These are phyloP conservation scores for Amorphotheca resinae DNA, from an alignment of 495 filamentous ascomycete genomes.

Conservation along the genomic window DNA sequence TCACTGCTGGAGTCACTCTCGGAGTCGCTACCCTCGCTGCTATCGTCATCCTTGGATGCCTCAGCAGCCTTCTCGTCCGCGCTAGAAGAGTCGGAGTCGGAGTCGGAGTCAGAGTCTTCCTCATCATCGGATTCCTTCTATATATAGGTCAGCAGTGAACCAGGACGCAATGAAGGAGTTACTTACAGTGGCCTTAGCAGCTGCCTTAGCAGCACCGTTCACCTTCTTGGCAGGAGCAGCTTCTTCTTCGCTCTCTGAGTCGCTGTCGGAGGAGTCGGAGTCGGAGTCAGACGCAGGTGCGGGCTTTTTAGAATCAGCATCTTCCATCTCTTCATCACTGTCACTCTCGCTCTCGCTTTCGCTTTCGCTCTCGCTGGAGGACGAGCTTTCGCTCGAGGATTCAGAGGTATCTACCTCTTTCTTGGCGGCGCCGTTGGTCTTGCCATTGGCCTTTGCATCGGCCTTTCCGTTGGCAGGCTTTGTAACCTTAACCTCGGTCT, in stretches of 20 bases:
- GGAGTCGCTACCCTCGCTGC: slow-evolving; percentile 24
- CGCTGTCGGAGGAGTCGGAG: slow-evolving; percentile 28
- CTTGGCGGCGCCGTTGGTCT: slow-evolving; percentile 23
- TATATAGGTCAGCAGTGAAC: background rate
- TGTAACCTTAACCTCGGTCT: slow-evolving; percentile 22
- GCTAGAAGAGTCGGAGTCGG: no score
- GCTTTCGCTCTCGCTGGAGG: slow-evolving; percentile 24
- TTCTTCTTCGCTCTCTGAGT: slow-evolving; percentile 30
- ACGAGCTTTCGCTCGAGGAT: slow-evolving; percentile 23
- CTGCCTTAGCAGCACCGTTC: slow-evolving; percentile 27
- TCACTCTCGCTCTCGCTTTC: slow-evolving; percentile 22
- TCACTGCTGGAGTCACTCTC: slow-evolving; percentile 34
- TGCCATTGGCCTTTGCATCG: slow-evolving; percentile 24
- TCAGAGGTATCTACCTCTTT: slow-evolving; percentile 23
- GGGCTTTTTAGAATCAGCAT: slow-evolving; percentile 3
- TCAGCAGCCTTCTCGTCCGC: background rate
- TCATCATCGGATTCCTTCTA: slow-evolving; percentile 20
- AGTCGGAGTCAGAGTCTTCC: slow-evolving; percentile 28
- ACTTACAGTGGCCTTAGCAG: slow-evolving; percentile 24
- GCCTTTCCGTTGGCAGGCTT: slow-evolving; percentile 17
- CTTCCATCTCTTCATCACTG: slow-evolving; percentile 25
- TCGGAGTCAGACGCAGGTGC: slow-evolving; percentile 24
- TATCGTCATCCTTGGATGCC: slow-evolving; percentile 8
- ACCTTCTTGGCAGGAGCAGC: slow-evolving; percentile 23
- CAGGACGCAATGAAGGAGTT: background rate